Evolutionary conservation across 805 yeast species (phyloP).

Genomic region (Tetrapisispora namnaoensis): DNA sequence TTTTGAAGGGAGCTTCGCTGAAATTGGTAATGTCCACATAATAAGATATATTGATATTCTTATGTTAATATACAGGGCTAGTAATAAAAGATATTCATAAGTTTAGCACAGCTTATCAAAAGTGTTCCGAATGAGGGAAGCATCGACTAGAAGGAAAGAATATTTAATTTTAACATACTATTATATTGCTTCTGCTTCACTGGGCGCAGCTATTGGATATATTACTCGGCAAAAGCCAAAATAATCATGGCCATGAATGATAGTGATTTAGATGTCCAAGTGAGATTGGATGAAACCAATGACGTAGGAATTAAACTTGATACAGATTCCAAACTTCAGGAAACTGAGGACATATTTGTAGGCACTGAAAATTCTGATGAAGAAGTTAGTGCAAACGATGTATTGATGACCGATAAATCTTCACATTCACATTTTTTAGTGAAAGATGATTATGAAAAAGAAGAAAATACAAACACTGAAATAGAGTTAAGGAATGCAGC

Average conservation of each 20-base stretch:
- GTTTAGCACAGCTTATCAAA: no score
- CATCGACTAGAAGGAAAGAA: no score
- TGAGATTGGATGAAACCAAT: not conserved
- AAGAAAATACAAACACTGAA: not conserved
- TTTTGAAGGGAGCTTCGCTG: not conserved
- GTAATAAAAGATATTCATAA: no score
- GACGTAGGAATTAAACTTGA: not conserved
- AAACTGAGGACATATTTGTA: not conserved
- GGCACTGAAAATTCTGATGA: not conserved
- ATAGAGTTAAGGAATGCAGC: constrained; percentile 12
- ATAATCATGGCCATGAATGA: not conserved
- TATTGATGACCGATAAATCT: not conserved
- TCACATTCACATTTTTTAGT: not conserved
- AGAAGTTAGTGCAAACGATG: not conserved
- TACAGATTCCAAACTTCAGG: not conserved
- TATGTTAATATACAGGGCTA: no score
- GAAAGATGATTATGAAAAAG: not conserved
- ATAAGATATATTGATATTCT: no score
- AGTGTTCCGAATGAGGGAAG: no score
- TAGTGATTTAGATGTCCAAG: not conserved
- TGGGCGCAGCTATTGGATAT: no score
- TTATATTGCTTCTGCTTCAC: no score
- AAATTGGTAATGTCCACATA: not conserved
- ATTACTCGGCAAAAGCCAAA: not conserved
- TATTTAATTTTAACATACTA: no score